Evolutionary conservation across 176 grass and related monocot species (phyloP), one percentile per base, ranked within the genome.

Genomic region (Thinopyrum elongatum): DNA sequence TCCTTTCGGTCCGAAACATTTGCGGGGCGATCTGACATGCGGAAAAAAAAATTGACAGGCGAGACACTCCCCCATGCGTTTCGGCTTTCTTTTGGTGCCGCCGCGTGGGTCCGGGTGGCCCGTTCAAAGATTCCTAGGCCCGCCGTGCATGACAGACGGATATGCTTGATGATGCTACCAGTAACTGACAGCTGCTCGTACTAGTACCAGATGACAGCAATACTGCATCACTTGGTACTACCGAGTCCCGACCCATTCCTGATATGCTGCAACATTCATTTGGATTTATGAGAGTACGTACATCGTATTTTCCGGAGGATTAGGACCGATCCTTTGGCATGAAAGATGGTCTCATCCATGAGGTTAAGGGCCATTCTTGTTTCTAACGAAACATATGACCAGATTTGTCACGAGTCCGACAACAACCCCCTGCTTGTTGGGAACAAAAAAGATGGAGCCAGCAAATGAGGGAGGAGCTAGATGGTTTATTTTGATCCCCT

Each of bases 121-220:
- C 47, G 47, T 59, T 76, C 14, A 46, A 74, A 80, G 75, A 90
- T 87, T 84, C 74, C 57, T 53, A 74, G 72, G 65, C 57, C 79
- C 38, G 62, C 61, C 15, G 25, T 85, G 63, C 51, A 41, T 72
- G 30, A 78, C 12, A 64, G 79, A 8, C n/a, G 23, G 51, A 30
- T 31, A 21, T 72, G 69, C 70, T 7, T 70, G 36, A 71, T 79
- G 74, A 79, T 71, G 80, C 74, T 76, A 76, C 19, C 78, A 22
- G 35, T 13, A 12, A 7, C 38, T 65, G 38, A 64, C 10, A 16
- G 53, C 30, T 80, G 59, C 59, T 21, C 5, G 78, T 31, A 42
- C 77, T 4, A 21, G 4, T 41, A 11, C 8, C 1, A 60, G 19
- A n/a, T 78, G 76, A 27, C 33, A 79, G 58, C 22, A 41, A 16